Conservation (phyloP, 108 stramenopile species). For the Bacterosira constricta region DNA sequence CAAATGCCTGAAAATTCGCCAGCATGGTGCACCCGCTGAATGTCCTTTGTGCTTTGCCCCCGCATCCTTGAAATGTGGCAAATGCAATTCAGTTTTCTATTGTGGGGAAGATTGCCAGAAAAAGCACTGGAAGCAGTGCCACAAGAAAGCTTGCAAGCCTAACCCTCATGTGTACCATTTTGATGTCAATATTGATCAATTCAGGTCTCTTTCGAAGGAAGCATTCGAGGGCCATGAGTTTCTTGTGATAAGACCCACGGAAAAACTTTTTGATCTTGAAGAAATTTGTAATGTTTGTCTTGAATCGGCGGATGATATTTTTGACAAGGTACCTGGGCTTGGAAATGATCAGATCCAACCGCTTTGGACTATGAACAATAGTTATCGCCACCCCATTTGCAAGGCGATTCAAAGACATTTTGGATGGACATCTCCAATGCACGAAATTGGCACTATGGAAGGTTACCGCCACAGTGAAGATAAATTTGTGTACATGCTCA, state of each 20-base stretch:
- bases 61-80: neutral
- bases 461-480: too few species aligned
- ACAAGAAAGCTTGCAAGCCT: conserved; percentile 23
- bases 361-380: too few species aligned
- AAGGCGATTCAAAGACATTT: too few species aligned
- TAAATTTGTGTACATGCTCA: conserved; percentile 5
- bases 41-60: conserved; percentile 16
- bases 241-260: conserved; percentile 7
- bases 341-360: neutral
- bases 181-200: conserved; percentile 11
- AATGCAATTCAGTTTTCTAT: conserved; percentile 15
- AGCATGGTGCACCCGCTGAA: conserved; percentile 15
- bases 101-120: conserved; percentile 16
- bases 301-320: conserved; percentile 14
- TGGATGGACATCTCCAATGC: too few species aligned
- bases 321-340: conserved; percentile 11
- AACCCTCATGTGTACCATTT: conserved; percentile 7
- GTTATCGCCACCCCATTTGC: too few species aligned
- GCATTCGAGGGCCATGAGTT: conserved; percentile 16
- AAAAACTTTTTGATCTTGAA: neutral
- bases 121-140: conserved; percentile 7
- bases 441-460: too few species aligned
- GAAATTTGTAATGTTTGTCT: conserved; percentile 6
- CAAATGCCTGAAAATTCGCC: neutral
- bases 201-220: neutral